Evolutionary conservation across 192 early-diverging fungal genomes (phyloP), one percentile per base, ranked within the genome.

Genomic region (Entophlyctis luteolus): DNA sequence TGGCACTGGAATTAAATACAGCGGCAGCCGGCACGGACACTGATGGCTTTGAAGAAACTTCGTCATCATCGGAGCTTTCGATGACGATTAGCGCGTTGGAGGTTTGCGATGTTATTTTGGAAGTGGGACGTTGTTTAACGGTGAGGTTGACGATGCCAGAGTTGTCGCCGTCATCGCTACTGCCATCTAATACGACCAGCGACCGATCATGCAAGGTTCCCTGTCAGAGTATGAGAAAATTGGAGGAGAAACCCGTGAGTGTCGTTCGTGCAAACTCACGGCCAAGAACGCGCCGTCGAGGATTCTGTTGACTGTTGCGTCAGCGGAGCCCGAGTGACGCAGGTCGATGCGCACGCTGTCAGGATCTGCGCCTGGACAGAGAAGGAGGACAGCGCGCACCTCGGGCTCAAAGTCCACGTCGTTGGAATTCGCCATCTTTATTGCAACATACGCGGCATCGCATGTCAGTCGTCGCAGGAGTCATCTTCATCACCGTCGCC

Each of bases 201-300:
- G 39, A 42, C 10, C 39, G 8, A 42, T 8, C 10, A 42, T 42
- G n/a, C 39, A 42, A 42, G 39, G 8, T 42, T 8, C 39, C n/a
- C n/a, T n/a, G n/a, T n/a, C n/a, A n/a, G n/a, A n/a, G n/a, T n/a
- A n/a, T n/a, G n/a, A n/a, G n/a, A n/a, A n/a, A n/a, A n/a, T n/a
- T n/a, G n/a, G n/a, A n/a, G n/a, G n/a, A n/a, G n/a, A n/a, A n/a
- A n/a, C n/a, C n/a, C n/a, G n/a, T n/a, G n/a, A n/a, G n/a, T n/a
- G n/a, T n/a, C n/a, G n/a, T n/a, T n/a, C n/a, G 55, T 16, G 14
- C 29, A 18, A 25, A n/a, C 45, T 20, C 42, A 50, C 45, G 31
- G n/a, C 55, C 4, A 69, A 54, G 59, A 69, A 69, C 29, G 37
- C 22, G 16, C 45, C 39, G 67, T 69, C 67, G 46, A 69, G 48